phyloP scores from a whole-genome alignment of 2,329 filamentous ascomycete species.

The Huntiella abstrusa region DNA sequence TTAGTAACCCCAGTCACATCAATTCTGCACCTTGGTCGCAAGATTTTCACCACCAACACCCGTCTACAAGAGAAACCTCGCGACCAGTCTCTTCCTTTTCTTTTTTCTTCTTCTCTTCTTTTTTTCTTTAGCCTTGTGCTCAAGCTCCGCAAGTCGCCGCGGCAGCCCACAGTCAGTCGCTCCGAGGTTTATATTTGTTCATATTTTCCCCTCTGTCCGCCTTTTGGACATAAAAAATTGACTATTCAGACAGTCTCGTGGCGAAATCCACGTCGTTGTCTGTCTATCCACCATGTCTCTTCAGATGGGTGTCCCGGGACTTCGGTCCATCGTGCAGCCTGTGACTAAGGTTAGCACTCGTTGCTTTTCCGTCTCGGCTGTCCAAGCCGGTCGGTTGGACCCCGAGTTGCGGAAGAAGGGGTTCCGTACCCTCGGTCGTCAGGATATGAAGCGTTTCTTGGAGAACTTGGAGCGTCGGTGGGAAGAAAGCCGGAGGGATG shows the following conservation, averaged over 20 bases:
- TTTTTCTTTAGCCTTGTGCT: slow-evolving; percentile 9
- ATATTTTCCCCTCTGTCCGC: not conserved
- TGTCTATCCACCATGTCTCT: not conserved
- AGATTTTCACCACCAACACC: slow-evolving; percentile 5
- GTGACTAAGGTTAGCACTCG: not conserved
- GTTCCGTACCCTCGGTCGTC: slow-evolving; percentile 9
- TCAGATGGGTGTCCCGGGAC: not conserved
- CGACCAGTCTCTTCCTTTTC: not conserved
- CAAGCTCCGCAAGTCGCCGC: slow-evolving; percentile 12
- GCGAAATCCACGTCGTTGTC: too few relatives aligned
- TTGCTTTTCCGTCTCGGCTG: slow-evolving; percentile 1
- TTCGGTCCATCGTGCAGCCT: not conserved
- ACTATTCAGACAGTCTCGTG: not conserved
- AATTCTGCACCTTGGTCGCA: slow-evolving; percentile 8
- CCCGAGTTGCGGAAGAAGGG: slow-evolving; percentile 6
- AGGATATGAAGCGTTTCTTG: slow-evolving; percentile 10
- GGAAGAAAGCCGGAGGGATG: slow-evolving; percentile 10
- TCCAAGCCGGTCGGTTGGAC: slow-evolving; percentile 7
- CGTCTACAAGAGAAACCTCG: slow-evolving; percentile 4
- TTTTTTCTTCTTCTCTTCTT: slow-evolving; percentile 4
- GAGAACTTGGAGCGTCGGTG: slow-evolving; percentile 12
- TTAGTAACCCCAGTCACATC: slow-evolving; percentile 2
- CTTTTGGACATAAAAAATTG: not conserved
- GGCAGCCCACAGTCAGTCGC: slow-evolving; percentile 1
- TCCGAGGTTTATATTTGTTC: slow-evolving; percentile 1